These are phyloP conservation scores for Paulownia fortunei DNA, from an alignment of 257 asterid species.

Conservation along the genomic window DNA sequence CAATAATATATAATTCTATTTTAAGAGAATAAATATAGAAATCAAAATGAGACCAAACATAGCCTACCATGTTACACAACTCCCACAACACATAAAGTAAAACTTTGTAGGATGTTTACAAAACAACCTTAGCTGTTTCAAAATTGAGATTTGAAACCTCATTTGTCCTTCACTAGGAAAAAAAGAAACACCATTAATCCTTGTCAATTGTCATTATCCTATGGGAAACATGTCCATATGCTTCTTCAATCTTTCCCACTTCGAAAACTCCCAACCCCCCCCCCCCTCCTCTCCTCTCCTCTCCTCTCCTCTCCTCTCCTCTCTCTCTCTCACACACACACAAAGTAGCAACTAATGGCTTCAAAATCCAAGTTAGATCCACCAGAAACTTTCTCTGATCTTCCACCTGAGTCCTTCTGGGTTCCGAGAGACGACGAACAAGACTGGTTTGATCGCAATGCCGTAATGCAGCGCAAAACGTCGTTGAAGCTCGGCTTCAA, in stretches of 20 bases:
- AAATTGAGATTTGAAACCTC: constrained; percentile 20
- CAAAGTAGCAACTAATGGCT: constrained; percentile 1
- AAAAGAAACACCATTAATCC: constrained; percentile 4
- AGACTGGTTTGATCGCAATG: constrained; percentile 63
- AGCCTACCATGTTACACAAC: not conserved
- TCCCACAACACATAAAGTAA: not conserved
- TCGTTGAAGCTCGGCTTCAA: constrained; percentile 54
- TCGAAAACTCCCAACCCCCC: constrained; percentile 1
- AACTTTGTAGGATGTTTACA: not conserved
- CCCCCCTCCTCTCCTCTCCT: not conserved
- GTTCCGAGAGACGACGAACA: constrained; percentile 51
- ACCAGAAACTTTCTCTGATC: constrained; percentile 42
- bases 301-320: not conserved
- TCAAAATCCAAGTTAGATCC: constrained; percentile 22
- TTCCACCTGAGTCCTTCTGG: constrained; percentile 72
- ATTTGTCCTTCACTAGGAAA: constrained; percentile 26
- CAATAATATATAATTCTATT: too few species aligned
- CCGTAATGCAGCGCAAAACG: constrained; percentile 60
- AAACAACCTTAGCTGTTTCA: constrained; percentile 19
- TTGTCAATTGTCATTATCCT: constrained; percentile 48
- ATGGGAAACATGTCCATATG: constrained; percentile 39
- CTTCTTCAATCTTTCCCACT: constrained; percentile 28
- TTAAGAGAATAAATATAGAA: too few species aligned
- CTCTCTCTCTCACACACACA: not conserved
- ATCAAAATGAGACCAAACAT: too few species aligned